phyloP scores from a whole-genome alignment of 1,139 yeast genomes.

The Kodamaea derodonti region DNA sequence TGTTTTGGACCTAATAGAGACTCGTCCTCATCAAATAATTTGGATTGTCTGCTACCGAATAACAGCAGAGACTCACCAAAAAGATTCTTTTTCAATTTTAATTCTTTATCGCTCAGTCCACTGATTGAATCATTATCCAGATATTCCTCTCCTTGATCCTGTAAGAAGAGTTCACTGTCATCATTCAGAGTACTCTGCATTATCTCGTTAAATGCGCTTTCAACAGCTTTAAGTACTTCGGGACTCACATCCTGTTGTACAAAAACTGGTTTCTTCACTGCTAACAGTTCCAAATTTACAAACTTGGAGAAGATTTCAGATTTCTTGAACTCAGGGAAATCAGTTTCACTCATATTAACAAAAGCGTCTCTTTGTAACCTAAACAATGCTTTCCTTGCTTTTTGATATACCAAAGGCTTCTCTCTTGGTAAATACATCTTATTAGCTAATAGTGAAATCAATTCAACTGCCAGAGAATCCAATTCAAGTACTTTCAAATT shows the following conservation, averaged over 20 bases:
- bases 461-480: slow-evolving; percentile 6
- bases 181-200: slow-evolving; percentile 27
- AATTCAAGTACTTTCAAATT: slow-evolving; percentile 4
- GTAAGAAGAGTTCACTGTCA: no score
- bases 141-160: no score
- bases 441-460: slow-evolving; percentile 7
- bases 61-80: slow-evolving; percentile 34
- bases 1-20: slow-evolving; percentile 14
- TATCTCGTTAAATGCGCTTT: slow-evolving; percentile 65
- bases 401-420: slow-evolving; percentile 19
- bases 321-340: slow-evolving; percentile 54
- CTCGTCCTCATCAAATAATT: slow-evolving; percentile 11
- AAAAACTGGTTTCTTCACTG: slow-evolving; percentile 2
- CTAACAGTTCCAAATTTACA: slow-evolving; percentile 20
- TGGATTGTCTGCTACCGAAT: slow-evolving; percentile 14
- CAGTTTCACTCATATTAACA: slow-evolving; percentile 44
- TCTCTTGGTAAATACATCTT: slow-evolving; percentile 1
- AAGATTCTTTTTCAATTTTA: slow-evolving; percentile 10
- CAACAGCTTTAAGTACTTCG: slow-evolving; percentile 60
- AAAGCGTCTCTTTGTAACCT: slow-evolving; percentile 52
- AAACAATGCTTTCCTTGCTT: slow-evolving; percentile 57
- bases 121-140: not conserved
- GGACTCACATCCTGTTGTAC: slow-evolving; percentile 24
- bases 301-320: slow-evolving; percentile 32
- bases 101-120: not conserved